phyloP scores from a whole-genome alignment of 805 yeast species.

The Metschnikowia vanudenii region DNA sequence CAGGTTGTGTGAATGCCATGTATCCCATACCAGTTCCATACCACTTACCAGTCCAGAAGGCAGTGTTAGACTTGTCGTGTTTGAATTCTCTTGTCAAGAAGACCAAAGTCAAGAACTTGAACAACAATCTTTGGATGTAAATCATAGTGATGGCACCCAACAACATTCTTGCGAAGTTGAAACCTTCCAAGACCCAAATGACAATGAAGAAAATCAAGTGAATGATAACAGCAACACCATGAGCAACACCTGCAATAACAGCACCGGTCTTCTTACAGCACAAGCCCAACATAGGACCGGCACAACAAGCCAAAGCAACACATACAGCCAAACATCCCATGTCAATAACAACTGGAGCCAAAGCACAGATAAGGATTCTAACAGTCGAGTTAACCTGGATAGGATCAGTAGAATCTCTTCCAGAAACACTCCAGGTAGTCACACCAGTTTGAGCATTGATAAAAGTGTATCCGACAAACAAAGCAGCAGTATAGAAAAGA shows the following conservation, averaged over 20 bases:
- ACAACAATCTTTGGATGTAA: slow-evolving; percentile 81
- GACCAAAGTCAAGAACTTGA: slow-evolving; percentile 76
- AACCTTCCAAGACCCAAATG: slow-evolving; percentile 96
- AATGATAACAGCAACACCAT: slow-evolving; percentile 87
- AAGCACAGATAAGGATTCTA: slow-evolving; percentile 74
- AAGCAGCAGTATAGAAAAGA: slow-evolving; percentile 61
- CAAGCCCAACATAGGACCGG: slow-evolving; percentile 91
- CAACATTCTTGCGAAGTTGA: slow-evolving; percentile 82
- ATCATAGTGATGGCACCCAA: slow-evolving; percentile 82
- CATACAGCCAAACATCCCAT: slow-evolving; percentile 80
- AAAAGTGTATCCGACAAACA: slow-evolving; percentile 75
- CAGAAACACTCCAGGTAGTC: slow-evolving; percentile 34
- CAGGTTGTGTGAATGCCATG: slow-evolving; percentile 93
- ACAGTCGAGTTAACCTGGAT: slow-evolving; percentile 63
- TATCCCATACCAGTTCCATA: slow-evolving; percentile 90
- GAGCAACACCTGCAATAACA: slow-evolving; percentile 92
- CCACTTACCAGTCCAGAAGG: slow-evolving; percentile 99
- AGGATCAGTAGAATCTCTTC: slow-evolving; percentile 31
- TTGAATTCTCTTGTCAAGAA: slow-evolving; percentile 92
- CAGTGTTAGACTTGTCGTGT: slow-evolving; percentile 92
- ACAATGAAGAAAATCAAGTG: slow-evolving; percentile 88
- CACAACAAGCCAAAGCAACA: slow-evolving; percentile 88
- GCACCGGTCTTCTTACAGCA: slow-evolving; percentile 98
- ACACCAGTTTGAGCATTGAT: slow-evolving; percentile 89
- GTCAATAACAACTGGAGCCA: slow-evolving; percentile 89